A percentile compares a stretch with the other conserved stretches of the same genome.
Conservation (phyloP, 1,284 basidiomycete genomes). For the Heterobasidion occidentale region DNA sequence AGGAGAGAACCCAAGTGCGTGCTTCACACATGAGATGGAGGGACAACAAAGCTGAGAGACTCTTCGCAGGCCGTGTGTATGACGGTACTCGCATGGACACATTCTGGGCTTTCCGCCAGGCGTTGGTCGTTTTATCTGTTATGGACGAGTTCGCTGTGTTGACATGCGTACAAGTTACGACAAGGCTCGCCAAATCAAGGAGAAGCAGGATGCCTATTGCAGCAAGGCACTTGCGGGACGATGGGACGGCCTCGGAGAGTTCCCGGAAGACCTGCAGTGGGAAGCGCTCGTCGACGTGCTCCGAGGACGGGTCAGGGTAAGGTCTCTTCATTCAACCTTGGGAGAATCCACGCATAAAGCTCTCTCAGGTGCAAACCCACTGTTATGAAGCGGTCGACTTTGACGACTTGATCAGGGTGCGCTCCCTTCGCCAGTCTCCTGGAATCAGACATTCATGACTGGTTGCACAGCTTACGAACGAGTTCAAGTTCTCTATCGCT, state of each 20-base stretch:
- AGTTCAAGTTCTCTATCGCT: constrained; percentile 78
- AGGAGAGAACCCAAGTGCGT: constrained; percentile 29
- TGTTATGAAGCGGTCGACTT: constrained; percentile 29
- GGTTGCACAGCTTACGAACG: constrained; percentile 47
- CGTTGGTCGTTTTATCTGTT: constrained; percentile 13
- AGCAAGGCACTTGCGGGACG: constrained; percentile 36
- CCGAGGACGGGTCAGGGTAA: constrained; percentile 59
- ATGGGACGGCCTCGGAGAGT: constrained; percentile 52
- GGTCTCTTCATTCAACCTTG: constrained; percentile 1
- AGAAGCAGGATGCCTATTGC: constrained; percentile 66
- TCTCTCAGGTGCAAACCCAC: constrained; percentile 13
- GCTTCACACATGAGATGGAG: neutral
- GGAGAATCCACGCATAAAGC: neutral
- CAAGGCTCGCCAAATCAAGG: constrained; percentile 55
- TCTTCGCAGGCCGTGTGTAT: constrained; percentile 22
- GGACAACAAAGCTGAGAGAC: neutral
- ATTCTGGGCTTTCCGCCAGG: constrained; percentile 32
- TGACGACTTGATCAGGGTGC: constrained; percentile 19
- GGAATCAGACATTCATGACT: neutral
- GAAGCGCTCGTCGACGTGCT: constrained; percentile 75
- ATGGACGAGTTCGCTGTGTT: no score
- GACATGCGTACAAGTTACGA: constrained; percentile 37
- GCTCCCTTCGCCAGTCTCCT: neutral
- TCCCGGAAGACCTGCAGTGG: constrained; percentile 72
- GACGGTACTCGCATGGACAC: constrained; percentile 35